Evolutionary conservation across 345 rosid species (phyloP).

Genomic region (Heritiera littoralis): DNA sequence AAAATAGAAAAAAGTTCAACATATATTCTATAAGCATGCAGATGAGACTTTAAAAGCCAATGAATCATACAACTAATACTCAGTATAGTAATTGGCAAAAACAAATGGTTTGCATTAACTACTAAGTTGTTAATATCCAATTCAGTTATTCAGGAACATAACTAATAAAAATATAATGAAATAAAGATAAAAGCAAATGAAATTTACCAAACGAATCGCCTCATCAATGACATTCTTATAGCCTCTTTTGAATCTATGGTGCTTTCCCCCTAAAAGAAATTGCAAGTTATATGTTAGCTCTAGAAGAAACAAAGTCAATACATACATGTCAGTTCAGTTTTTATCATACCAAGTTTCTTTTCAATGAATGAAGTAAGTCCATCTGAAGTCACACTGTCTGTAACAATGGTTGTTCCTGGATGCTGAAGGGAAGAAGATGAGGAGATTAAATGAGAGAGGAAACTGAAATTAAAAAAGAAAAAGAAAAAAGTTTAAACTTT

Average conservation of each 20-base stretch:
- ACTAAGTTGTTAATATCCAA: background rate
- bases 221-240: conserved; percentile 96
- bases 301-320: conserved; percentile 5
- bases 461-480: background rate
- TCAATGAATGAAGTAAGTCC: conserved; percentile 84
- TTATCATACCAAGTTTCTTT: conserved; percentile 73
- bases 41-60: background rate
- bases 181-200: background rate
- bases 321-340: background rate
- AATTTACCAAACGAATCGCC: conserved; percentile 84
- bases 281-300: conserved; percentile 17
- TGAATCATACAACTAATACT: background rate
- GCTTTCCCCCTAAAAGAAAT: conserved; percentile 73
- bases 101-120: background rate
- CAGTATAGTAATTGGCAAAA: background rate
- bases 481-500: background rate
- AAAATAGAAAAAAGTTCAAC: background rate
- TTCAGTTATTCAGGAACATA: background rate
- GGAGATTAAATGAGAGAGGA: background rate
- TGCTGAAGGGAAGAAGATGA: conserved; percentile 49
- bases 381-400: conserved; percentile 96
- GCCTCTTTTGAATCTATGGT: conserved; percentile 93
- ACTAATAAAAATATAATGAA: background rate
- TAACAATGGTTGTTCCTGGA: conserved; percentile 90
- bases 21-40: background rate